phyloP scores from a whole-genome alignment of 2,329 filamentous ascomycete species.

The Arthrinium phaeospermum region DNA sequence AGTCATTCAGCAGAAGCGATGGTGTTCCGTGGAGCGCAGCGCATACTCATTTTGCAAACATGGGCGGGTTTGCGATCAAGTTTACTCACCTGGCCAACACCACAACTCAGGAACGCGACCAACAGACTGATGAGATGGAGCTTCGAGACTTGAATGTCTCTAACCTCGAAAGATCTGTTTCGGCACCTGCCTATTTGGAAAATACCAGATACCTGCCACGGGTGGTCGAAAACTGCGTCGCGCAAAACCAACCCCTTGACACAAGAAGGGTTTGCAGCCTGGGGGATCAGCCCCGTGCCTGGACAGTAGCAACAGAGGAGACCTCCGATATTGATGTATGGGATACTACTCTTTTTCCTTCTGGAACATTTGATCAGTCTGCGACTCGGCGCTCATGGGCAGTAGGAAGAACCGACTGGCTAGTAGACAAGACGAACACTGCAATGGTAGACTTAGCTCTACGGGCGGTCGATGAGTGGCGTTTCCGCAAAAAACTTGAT shows the following conservation, averaged over 20 bases:
- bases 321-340: background rate
- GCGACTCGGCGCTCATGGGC: background rate
- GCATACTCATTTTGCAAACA: background rate
- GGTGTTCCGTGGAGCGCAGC: background rate
- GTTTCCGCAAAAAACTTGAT: background rate
- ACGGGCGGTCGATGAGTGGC: background rate
- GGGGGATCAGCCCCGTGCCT: background rate
- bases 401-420: background rate
- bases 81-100: background rate
- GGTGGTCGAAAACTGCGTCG: too few relatives aligned
- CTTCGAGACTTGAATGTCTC: background rate
- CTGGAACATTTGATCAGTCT: background rate
- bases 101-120: background rate
- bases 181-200: background rate
- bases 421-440: background rate
- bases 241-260: too few relatives aligned
- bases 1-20: background rate
- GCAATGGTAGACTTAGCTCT: background rate
- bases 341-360: background rate
- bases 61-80: background rate
- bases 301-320: background rate
- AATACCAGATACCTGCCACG: background rate
- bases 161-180: background rate
- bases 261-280: background rate
- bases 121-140: background rate